Conservation (phyloP, 805 yeast genomes). For the Priceomyces melissophilus region DNA sequence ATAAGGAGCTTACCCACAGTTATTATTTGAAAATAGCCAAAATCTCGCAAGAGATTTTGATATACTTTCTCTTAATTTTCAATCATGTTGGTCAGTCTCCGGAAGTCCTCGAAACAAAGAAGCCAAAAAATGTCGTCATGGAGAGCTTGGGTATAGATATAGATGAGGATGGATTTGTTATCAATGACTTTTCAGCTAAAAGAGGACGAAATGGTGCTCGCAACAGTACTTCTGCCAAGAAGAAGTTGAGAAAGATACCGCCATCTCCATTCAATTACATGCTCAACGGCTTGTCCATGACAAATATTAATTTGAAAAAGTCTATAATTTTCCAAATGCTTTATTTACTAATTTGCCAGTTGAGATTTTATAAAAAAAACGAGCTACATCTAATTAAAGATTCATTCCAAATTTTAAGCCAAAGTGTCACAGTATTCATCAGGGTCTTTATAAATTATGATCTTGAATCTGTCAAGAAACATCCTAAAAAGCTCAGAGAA, state of each 20-base stretch:
- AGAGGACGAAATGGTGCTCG: constrained; percentile 22
- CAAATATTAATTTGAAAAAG: constrained; percentile 42
- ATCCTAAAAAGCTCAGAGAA: constrained; percentile 23
- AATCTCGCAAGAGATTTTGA: constrained; percentile 36
- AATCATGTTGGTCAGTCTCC: constrained; percentile 27
- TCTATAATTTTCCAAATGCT: constrained; percentile 41
- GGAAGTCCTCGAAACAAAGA: constrained; percentile 8
- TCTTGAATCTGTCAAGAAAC: constrained; percentile 18
- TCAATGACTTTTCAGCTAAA: constrained; percentile 41
- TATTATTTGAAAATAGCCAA: constrained; percentile 34
- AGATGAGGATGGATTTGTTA: constrained; percentile 45
- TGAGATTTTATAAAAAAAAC: constrained; percentile 30
- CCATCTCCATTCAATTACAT: constrained; percentile 38
- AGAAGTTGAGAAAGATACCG: constrained; percentile 27
- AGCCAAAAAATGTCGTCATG: constrained; percentile 22
- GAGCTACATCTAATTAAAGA: constrained; percentile 15
- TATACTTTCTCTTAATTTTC: constrained; percentile 35
- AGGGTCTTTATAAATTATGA: constrained; percentile 38
- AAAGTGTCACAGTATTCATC: constrained; percentile 31
- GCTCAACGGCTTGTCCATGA: constrained; percentile 41
- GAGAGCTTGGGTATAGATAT: constrained; percentile 38
- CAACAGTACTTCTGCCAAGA: constrained; percentile 8
- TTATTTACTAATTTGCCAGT: constrained; percentile 37
- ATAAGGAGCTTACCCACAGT: constrained; percentile 34
- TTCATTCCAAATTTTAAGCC: constrained; percentile 17